A percentile compares a stretch with the other conserved stretches of the same genome.
Evolutionary conservation across 2,329 filamentous ascomycete species (phyloP).

Genomic region (Aspergillus sp.): DNA sequence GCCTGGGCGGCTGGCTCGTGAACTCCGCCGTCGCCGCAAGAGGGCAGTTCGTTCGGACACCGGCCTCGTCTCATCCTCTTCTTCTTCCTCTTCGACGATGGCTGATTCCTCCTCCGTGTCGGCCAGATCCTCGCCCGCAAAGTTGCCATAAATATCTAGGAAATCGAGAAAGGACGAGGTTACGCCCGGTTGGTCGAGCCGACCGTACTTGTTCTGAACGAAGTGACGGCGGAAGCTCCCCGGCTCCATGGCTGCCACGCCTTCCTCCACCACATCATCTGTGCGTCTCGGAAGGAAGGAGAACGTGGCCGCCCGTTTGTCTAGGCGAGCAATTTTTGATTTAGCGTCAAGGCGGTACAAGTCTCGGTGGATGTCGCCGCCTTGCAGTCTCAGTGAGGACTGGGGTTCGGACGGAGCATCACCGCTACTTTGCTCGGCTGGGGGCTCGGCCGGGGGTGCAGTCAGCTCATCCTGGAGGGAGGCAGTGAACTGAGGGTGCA

Average conservation of each 20-base stretch:
- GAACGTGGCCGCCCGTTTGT: conserved; percentile 67
- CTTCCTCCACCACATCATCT: conserved; percentile 31
- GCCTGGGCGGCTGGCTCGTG: conserved; percentile 52
- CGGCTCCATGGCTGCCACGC: conserved; percentile 51
- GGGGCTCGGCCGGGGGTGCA: not conserved
- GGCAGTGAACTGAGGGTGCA: conserved; percentile 26
- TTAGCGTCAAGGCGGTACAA: conserved; percentile 72
- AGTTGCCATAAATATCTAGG: conserved; percentile 72
- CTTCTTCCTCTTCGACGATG: conserved; percentile 52
- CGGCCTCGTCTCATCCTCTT: conserved; percentile 39
- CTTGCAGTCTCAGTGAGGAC: conserved; percentile 71
- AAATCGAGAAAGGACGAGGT: conserved; percentile 67
- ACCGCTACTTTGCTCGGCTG: conserved; percentile 3
- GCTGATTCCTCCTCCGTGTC: conserved; percentile 56
- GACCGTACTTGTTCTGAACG: conserved; percentile 40
- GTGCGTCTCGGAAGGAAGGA: conserved; percentile 50
- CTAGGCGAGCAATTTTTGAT: conserved; percentile 43
- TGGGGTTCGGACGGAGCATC: conserved; percentile 40
- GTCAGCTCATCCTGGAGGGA: conserved; percentile 18
- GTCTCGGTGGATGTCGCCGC: conserved; percentile 76
- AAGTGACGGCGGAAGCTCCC: conserved; percentile 59
- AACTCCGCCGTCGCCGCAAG: conserved; percentile 56
- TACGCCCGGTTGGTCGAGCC: conserved; percentile 15
- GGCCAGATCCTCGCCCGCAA: conserved; percentile 70
- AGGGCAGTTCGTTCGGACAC: conserved; percentile 60